phyloP scores from a whole-genome alignment of 345 rosid genomes.

The Streptanthus diversifolius region DNA sequence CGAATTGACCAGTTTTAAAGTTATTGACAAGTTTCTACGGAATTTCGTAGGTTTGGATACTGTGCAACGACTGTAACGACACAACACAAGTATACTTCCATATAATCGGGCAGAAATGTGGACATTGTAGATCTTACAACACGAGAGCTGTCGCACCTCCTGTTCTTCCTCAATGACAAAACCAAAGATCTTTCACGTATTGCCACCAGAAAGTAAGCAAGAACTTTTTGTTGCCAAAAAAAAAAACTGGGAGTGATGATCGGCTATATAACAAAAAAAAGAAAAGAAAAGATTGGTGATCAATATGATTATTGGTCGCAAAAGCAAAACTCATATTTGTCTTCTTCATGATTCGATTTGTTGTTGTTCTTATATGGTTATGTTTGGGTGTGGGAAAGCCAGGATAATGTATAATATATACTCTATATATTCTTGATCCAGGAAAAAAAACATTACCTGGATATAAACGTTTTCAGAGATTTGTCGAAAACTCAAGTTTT shows the following conservation, averaged over 20 bases:
- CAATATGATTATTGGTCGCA: constrained; percentile 9
- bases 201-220: constrained; percentile 22
- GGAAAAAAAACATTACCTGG: constrained; percentile 20
- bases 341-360: constrained; percentile 24
- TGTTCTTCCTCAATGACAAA: constrained; percentile 63
- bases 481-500: not conserved
- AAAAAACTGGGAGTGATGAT: not conserved
- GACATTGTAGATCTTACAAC: constrained; percentile 90
- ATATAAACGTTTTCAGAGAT: not conserved
- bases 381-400: constrained; percentile 17
- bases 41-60: constrained; percentile 81
- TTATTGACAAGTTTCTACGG: not conserved
- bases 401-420: constrained; percentile 19
- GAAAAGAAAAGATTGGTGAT: not conserved
- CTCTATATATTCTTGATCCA: not conserved
- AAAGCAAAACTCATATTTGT: constrained; percentile 21
- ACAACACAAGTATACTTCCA: constrained; percentile 90
- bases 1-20: not conserved
- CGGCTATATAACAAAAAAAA: not conserved
- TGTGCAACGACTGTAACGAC: constrained; percentile 96
- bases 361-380: constrained; percentile 18
- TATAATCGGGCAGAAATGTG: constrained; percentile 86
- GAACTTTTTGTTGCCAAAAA: constrained; percentile 21
- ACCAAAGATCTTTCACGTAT: constrained; percentile 12
- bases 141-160: constrained; percentile 85